Evolutionary conservation across 371 early-diverging fungal species (phyloP), one percentile per base, ranked within the genome.

Genomic region (Apophysomyces ossiformis): DNA sequence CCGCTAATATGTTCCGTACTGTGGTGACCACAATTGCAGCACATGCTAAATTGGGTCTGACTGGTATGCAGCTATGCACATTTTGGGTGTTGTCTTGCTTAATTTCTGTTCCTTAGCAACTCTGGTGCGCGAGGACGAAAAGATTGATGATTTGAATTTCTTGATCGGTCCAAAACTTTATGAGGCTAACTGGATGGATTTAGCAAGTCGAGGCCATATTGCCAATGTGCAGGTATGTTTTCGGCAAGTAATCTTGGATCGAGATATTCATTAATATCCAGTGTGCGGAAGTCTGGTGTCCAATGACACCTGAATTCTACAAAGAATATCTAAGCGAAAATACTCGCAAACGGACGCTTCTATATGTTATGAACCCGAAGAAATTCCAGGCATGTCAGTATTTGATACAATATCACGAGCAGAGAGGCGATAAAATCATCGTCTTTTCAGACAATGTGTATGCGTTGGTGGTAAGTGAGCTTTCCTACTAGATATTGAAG

Each of bases 181-280:
- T 79, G 99, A 99, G 82, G 99, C 99, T 37, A 99, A 99, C 76
- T 99, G 99, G 99, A 94, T 99, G 92, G 99, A 99, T 76, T 80
- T 99, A 60, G 96, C 99, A 45, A 90, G 88, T 39, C 89, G 94
- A 69, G 99, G 99, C 21, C 99, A 99, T 75, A 99, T 99, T 81
- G 99, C 99, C 26, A 96, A 91, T 45, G 99, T 99, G 7, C 93
- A 97, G 72, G 76, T 75, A 68, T 21, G 39, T n/a, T 54, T 11
- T 37, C 18, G 9, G 15, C 7, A 41, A 36, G 65, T 75, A 72
- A 16, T 13, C 41, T 26, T 4, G 37, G 41, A 18, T 43, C 6
- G 6, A 8, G 26, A 43, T 61, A 16, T n/a, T 62, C 47, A 32
- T 11, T 36, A 21, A 32, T 45, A 2, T 82, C 13, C 44, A 75